Evolutionary conservation across 352 stramenopile genomes (phyloP), one percentile per base, ranked within the genome.

Genomic region (Globisporangium barbulae): DNA sequence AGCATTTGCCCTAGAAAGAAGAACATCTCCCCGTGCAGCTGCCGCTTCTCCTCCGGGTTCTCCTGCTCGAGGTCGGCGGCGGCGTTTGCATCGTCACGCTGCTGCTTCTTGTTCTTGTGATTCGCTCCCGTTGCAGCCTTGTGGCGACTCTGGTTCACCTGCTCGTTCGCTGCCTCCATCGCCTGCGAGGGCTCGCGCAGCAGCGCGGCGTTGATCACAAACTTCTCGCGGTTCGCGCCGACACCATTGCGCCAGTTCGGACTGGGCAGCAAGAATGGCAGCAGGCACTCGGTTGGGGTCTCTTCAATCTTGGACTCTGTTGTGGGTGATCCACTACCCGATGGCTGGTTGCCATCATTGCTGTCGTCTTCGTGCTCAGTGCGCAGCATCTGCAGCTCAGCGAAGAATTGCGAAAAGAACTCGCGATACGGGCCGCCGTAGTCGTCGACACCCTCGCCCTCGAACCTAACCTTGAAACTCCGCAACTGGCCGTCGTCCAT

Each of bases 381-480:
- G 2, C 56, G 53, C 9, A 89, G 55, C 70, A 84, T 83, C 53
- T 90, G 76, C 9, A 90, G 57, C 41, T 88, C 81, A 10, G 76
- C 74, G 28, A 91, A 93, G 41, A 95, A 86, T 61, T 97, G 89
- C 0, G 87, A 89, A 48, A 97, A 97, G 58, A 98, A 95, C 63
- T 98, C 94, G 31, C 94, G 83, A 69, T 98, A 98, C 12, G 93
- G 91, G 0, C 94, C 94, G 2, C 94, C 94, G 52, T 98, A 98
- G 73, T 98, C 94, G 67, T 98, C 91, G 1, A 97, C 93, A 7
- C 93, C 93, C 72, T 98, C 94, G 22, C 94, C 94, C 67, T 97
- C 90, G 55, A 98, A 98, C 65, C 97, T 97, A 19, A 98, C 90
- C 55, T 97, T 97, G 76, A 98, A 98, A 25, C 72, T 89, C 17